Base-by-base conservation (phyloP, 129 eudicot species). In the Lonicera japonica region DNA sequence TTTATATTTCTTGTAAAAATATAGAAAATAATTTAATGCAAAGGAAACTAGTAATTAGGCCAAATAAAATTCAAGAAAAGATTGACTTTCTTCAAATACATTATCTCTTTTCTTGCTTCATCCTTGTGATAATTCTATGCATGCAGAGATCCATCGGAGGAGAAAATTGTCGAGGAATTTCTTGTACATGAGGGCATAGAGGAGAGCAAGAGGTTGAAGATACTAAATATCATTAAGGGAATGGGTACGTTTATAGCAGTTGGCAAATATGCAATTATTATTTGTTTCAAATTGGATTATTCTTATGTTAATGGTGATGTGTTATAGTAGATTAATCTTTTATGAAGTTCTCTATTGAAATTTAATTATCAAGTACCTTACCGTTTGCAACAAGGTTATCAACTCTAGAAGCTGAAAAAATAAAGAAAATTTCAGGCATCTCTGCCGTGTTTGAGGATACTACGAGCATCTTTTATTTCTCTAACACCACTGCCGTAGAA, bases 61-160 rank as follows among this genome's bases (percentile, higher is more conserved):
- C 36, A 29, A 29, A 29, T 29, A 29, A 29, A n/a, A 29, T 29
- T 29, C 36, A 29, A 29, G 36, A 6, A 29, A 29, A 29, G 36
- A 2, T 29, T 1, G 36, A 1, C 36, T 29, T 29, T 29, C 36
- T 29, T n/a, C 4, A 29, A 29, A 29, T 29, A 16, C 25, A 48
- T 64, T 53, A 4, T 53, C 15, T 58, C 19, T 24, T 63, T 24
- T 46, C 57, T 52, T 23, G 11, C 14, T 36, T 22, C 13, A 36
- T 18, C 5, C 20, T 61, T 74, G 29, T 59, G 72, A 56, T 61
- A 12, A 11, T 48, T 25, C 64, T 69, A 18, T 43, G 14, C 58
- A 55, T 71, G 61, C 65, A 87, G 95, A 67, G 80, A 85, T 78
- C 81, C 95, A 68, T 84, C 91, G 1, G 83, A 92, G 73, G 96